A percentile compares a stretch with the other conserved stretches of the same genome.
phyloP scores from a whole-genome alignment of 768 basidiomycete genomes.

The Lyophyllum atratum region DNA sequence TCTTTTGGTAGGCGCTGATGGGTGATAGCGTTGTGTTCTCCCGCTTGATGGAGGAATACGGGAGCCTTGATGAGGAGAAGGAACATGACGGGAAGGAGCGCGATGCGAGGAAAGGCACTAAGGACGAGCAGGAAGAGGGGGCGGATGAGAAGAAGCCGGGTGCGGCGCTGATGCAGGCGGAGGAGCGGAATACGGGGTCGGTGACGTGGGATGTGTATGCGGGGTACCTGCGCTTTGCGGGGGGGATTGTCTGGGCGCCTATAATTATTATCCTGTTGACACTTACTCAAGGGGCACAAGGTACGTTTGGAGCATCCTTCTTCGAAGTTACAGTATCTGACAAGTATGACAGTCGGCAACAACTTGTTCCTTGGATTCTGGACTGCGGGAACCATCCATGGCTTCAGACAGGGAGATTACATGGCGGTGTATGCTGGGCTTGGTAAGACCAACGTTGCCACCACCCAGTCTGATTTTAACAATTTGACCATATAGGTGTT shows the following conservation, averaged over 20 bases:
- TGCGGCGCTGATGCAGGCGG: slow-evolving; percentile 48
- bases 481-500: slow-evolving; percentile 35
- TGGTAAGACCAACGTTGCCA: slow-evolving; percentile 28
- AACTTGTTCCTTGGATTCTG: slow-evolving; percentile 76
- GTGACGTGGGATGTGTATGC: slow-evolving; percentile 51
- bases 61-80: slow-evolving; percentile 38
- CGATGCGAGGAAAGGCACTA: too few species aligned
- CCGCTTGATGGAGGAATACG: slow-evolving; percentile 57
- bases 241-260: slow-evolving; percentile 50
- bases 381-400: slow-evolving; percentile 54
- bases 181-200: slow-evolving; percentile 58
- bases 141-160: slow-evolving; percentile 30
- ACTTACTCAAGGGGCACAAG: slow-evolving; percentile 50
- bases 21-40: slow-evolving; percentile 44
- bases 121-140: slow-evolving; percentile 6
- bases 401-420: slow-evolving; percentile 64
- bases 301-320: slow-evolving; percentile 29
- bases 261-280: slow-evolving; percentile 44
- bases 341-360: slow-evolving; percentile 47
- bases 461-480: neutral
- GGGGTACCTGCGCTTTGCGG: slow-evolving; percentile 48
- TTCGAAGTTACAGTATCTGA: neutral
- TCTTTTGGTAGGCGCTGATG: slow-evolving; percentile 42
- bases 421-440: slow-evolving; percentile 60
- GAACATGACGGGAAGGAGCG: slow-evolving; percentile 18